Base-by-base conservation (phyloP, 148 eudicot genomes). In the Vaccinium myrtillus region DNA sequence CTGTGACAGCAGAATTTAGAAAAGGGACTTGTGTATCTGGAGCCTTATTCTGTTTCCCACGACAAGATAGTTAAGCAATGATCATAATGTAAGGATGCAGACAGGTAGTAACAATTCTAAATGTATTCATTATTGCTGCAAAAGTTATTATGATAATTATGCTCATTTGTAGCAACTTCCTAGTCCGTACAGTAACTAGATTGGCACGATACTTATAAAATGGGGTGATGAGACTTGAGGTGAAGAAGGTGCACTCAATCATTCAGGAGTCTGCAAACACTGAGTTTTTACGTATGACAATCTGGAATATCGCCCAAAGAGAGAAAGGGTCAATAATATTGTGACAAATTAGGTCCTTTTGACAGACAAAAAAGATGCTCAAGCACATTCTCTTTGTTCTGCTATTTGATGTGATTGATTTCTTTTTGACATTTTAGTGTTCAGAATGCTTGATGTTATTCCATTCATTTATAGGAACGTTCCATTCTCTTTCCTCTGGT, bases 341-440 rank as follows among this genome's bases (percentile, higher is more conserved):
- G 67, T 55, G 48, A 79, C 8, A 9, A 32, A 14, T 27, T 39
- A 32, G 43, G 2, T 69, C 10, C n/a, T 79, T 79, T 36, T 30
- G 11, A 19, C 16, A 36, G 53, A 54, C 48, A 8, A 30, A 8
- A 30, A 49, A 50, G 81, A 56, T 48, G 16, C 21, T 39, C 8
- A 8, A 32, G 74, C 74, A 81, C 30, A n/a, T 80, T 63, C 21
- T 81, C 13, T 59, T 43, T 80, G 53, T 63, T 81, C 75, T 15
- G 23, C 14, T 48, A 46, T n/a, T 49, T 27, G 74, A 69, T 12
- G 74, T 69, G 6, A 30, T 69, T 49, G 46, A 81, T 55, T 32
- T 14, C 6, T 39, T 48, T 13, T 6, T 49, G 3, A 55, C 16
- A 23, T 39, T 63, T 58, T 81, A 27, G 53, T 50, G 55, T 54